Evolutionary conservation across 129 eudicot species (phyloP).

Genomic region (Flaveria brownii): DNA sequence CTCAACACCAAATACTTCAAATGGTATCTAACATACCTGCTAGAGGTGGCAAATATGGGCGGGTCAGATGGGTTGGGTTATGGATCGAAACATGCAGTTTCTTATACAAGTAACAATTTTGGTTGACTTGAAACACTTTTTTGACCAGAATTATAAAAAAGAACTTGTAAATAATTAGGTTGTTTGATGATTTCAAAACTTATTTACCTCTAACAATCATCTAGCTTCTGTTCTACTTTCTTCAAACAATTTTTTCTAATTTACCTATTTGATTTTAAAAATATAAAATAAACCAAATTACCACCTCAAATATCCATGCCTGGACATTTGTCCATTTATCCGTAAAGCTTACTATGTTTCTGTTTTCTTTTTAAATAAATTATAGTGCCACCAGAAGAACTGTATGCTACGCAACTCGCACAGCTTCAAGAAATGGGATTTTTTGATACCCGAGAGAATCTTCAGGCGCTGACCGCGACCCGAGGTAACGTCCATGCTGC

Average conservation of each 20-base stretch:
- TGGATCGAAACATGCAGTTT: not conserved
- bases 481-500: constrained; percentile 83
- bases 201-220: not conserved
- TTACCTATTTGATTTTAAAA: not conserved
- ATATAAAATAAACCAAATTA: not conserved
- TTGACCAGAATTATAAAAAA: not conserved
- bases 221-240: not conserved
- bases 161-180: not conserved
- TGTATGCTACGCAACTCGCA: constrained; percentile 68
- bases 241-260: not conserved
- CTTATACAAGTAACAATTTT: not conserved
- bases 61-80: not conserved
- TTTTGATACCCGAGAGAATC: constrained; percentile 65
- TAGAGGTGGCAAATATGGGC: constrained; percentile 1
- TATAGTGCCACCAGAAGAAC: constrained; percentile 77
- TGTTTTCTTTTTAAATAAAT: not conserved
- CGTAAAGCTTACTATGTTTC: not conserved
- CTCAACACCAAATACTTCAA: constrained; percentile 43
- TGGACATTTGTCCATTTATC: not conserved
- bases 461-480: constrained; percentile 72
- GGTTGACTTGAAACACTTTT: not conserved
- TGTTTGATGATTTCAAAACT: not conserved
- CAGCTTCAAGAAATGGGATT: constrained; percentile 94
- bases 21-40: constrained; percentile 36
- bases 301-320: constrained; percentile 12